Evolutionary conservation across 108 stramenopile genomes (phyloP), one percentile per base, ranked within the genome.

Genomic region (Pseudonitzschia multiseries): DNA sequence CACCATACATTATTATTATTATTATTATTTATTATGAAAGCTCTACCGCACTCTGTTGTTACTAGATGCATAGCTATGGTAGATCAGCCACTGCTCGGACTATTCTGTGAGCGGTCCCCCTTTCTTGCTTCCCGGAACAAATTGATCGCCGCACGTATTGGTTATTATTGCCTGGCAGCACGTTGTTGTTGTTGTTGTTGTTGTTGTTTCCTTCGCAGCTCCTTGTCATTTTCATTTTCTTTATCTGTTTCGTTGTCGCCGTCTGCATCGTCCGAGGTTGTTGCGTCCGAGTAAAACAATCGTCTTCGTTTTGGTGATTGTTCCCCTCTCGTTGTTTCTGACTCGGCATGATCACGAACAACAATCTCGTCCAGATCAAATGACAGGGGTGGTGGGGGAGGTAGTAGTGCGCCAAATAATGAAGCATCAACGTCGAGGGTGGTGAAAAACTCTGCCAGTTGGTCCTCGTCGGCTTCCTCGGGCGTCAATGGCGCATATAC

Each of bases 401-500:
- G 46, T 18, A 48, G 18, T 48, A 10, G 24, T 72, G 60, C 27
- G 28, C n/a, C n/a, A n/a, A n/a, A n/a, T n/a, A 62, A 27, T 48
- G 71, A 62, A 26, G 60, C 8, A 57, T 61, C 26, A 29, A 54
- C 5, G 50, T 73, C 73, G 20, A 65, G 43, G 2, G 36, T 51
- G n/a, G 48, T 28, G 20, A 73, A 53, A 56, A 73, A 56, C 12
- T 73, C 73, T 52, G 64, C 73, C 29, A 73, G 52, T 66, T 73
- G 73, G 13, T 33, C 29, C 32, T 73, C 73, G 26, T 73, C 73
- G 24, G 57, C 64, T 65, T 73, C 73, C 26, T 73, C 73, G 21
- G 63, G 64, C 15, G 32, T 31, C 20, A 73, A 54, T 56, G 73
- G 73, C 14, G 64, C 32, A 18, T 54, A 53, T n/a, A 65, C 20